Conservation (phyloP, 1,284 basidiomycete species). For the Tetrapyrgos nigripes region DNA sequence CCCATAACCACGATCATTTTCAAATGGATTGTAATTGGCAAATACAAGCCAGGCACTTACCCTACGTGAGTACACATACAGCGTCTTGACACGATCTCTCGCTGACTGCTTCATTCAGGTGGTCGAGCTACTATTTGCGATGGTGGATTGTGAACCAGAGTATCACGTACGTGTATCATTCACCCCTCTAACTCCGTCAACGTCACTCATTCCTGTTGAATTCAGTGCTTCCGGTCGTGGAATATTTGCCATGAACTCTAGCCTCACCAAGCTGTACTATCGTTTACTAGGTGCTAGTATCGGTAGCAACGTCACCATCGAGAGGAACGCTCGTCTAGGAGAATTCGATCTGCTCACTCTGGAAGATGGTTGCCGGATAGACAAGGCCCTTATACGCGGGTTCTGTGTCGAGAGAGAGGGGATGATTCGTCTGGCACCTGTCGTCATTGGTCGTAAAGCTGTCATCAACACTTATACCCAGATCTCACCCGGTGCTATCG, state of each 20-base stretch:
- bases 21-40: slow-evolving; percentile 53
- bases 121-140: slow-evolving; percentile 49
- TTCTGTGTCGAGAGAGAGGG: slow-evolving; percentile 54
- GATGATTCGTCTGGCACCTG: slow-evolving; percentile 44
- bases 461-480: slow-evolving; percentile 51
- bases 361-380: slow-evolving; percentile 48
- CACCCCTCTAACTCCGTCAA: neutral
- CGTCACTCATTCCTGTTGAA: neutral
- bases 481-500: slow-evolving; percentile 45
- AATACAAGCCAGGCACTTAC: slow-evolving; percentile 48
- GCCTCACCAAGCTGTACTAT: slow-evolving; percentile 45
- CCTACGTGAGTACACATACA: slow-evolving; percentile 33
- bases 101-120: slow-evolving; percentile 23
- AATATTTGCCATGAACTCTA: slow-evolving; percentile 46
- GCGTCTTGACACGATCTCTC: neutral
- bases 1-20: slow-evolving; percentile 46
- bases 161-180: slow-evolving; percentile 32
- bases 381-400: slow-evolving; percentile 46
- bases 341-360: slow-evolving; percentile 51
- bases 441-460: slow-evolving; percentile 45
- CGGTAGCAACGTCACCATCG: slow-evolving; percentile 46
- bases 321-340: slow-evolving; percentile 41
- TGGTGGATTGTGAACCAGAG: slow-evolving; percentile 56
- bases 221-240: slow-evolving; percentile 45
- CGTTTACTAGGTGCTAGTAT: slow-evolving; percentile 52